Conservation (phyloP, 2,329 filamentous ascomycete species). For the Alternaria alternata region DNA sequence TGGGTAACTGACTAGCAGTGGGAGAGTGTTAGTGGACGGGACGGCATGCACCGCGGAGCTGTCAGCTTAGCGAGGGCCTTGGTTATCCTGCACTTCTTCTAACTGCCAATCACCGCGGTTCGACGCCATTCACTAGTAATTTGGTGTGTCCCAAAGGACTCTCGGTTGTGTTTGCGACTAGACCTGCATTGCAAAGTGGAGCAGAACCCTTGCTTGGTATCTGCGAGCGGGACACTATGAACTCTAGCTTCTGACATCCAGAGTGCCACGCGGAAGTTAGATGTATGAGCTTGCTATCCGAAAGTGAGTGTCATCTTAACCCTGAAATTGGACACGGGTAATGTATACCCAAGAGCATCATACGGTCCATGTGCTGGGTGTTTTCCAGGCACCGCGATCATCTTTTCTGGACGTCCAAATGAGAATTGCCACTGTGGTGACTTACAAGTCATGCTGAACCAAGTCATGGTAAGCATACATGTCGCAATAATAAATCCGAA, state of each 20-base stretch:
- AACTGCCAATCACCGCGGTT: conserved; percentile 4
- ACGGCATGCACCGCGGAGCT: conserved; percentile 9
- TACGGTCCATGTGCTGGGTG: background rate
- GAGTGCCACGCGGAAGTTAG: conserved; percentile 10
- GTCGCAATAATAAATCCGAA: background rate
- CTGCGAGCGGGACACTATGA: background rate
- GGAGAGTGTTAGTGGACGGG: background rate
- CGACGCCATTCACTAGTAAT: background rate
- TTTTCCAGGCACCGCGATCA: background rate
- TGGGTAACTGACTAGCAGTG: conserved; percentile 5
- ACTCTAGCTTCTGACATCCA: conserved; percentile 3
- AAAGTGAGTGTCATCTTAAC: conserved; percentile 1
- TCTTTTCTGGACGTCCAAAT: background rate
- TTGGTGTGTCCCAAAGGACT: background rate
- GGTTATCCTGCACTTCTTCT: background rate
- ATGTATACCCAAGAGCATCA: background rate
- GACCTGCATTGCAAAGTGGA: conserved; percentile 5
- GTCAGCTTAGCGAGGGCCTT: background rate
- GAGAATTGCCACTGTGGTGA: background rate
- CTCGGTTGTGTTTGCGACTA: conserved; percentile 4
- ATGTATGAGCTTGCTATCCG: background rate
- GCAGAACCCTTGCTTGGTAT: background rate
- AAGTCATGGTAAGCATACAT: background rate
- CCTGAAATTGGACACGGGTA: background rate
- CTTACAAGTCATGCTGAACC: background rate